These are phyloP conservation scores for Globisporangium nunn DNA, from an alignment of 352 stramenopile genomes.

Conservation along the genomic window DNA sequence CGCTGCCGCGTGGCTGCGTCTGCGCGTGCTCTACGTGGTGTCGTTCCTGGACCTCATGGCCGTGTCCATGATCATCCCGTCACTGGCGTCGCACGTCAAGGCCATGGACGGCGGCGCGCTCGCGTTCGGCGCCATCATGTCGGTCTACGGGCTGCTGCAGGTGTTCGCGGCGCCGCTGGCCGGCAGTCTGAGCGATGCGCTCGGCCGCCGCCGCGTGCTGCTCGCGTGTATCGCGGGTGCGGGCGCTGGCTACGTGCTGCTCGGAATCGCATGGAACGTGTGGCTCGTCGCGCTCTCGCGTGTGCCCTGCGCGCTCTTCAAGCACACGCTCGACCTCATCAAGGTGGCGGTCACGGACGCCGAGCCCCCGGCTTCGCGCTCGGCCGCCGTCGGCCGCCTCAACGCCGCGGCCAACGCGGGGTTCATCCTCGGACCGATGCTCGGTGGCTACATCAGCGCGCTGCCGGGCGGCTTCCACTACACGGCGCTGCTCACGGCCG, in stretches of 20 bases:
- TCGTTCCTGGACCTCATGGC: slow-evolving; percentile 79
- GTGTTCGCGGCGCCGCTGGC: slow-evolving; percentile 74
- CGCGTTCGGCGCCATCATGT: slow-evolving; percentile 72
- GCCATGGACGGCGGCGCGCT: slow-evolving; percentile 64
- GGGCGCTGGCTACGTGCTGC: slow-evolving; percentile 53
- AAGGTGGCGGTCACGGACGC: slow-evolving; percentile 65
- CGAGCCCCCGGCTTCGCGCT: slow-evolving; percentile 24
- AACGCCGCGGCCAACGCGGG: slow-evolving; percentile 66
- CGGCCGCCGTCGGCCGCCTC: slow-evolving; percentile 54
- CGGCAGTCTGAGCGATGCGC: slow-evolving; percentile 67
- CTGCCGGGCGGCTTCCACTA: slow-evolving; percentile 77
- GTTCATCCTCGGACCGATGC: slow-evolving; percentile 66
- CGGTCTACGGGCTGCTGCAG: slow-evolving; percentile 81
- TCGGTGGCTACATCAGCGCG: slow-evolving; percentile 64
- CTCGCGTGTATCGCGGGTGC: slow-evolving; percentile 58
- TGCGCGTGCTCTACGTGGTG: slow-evolving; percentile 61
- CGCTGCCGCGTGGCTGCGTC: slow-evolving; percentile 19
- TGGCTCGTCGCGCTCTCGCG: slow-evolving; percentile 72
- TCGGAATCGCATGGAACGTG: slow-evolving; percentile 72
- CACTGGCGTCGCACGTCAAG: slow-evolving; percentile 71
- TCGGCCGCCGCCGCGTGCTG: slow-evolving; percentile 47
- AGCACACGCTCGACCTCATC: slow-evolving; percentile 78
- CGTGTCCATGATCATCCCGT: slow-evolving; percentile 83
- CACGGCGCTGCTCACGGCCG: slow-evolving; percentile 63
- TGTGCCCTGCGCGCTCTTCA: slow-evolving; percentile 66